Percentiles rank a stretch among this genome's conserved stretches.
These are phyloP conservation scores for Phaeomoniella chlamydospora DNA, from an alignment of 2,329 filamentous ascomycete genomes.

Conservation along the genomic window DNA sequence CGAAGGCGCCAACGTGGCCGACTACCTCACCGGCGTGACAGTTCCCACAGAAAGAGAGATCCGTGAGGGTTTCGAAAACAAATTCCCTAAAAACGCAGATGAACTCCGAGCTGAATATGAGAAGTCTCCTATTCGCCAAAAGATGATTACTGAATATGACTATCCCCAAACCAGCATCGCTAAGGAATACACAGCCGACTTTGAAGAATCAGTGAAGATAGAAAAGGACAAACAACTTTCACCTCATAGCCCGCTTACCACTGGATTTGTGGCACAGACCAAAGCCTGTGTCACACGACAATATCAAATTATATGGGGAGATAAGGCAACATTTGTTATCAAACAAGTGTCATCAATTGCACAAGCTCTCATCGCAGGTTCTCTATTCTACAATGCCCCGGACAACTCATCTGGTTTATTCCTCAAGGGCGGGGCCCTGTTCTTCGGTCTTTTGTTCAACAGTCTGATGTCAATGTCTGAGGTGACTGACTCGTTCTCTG, in stretches of 20 bases:
- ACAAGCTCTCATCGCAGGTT: constrained; percentile 50
- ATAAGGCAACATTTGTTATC: constrained; percentile 49
- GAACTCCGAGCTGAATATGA: constrained; percentile 40
- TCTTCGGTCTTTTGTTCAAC: constrained; percentile 51
- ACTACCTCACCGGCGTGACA: constrained; percentile 52
- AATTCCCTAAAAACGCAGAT: constrained; percentile 28
- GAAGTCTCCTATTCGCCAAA: constrained; percentile 31
- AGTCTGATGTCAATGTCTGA: constrained; percentile 50
- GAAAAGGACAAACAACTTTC: constrained; percentile 43
- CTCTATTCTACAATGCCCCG: constrained; percentile 52
- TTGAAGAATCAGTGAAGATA: constrained; percentile 34
- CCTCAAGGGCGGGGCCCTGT: constrained; percentile 48
- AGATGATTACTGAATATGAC: constrained; percentile 41
- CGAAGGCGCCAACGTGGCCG: constrained; percentile 48
- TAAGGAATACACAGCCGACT: constrained; percentile 35
- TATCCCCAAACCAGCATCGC: constrained; percentile 39
- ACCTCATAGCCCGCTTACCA: constrained; percentile 40
- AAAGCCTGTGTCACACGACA: constrained; percentile 42
- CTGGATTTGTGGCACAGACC: constrained; percentile 40
- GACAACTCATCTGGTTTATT: constrained; percentile 46
- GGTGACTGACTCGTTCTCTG: constrained; percentile 47
- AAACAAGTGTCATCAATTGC: constrained; percentile 44
- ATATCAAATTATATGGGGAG: constrained; percentile 51
- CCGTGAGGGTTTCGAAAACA: constrained; percentile 24
- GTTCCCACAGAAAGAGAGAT: constrained; percentile 36